Evolutionary conservation across 352 stramenopile genomes (phyloP).

Genomic region (Phytopythium sindhum): DNA sequence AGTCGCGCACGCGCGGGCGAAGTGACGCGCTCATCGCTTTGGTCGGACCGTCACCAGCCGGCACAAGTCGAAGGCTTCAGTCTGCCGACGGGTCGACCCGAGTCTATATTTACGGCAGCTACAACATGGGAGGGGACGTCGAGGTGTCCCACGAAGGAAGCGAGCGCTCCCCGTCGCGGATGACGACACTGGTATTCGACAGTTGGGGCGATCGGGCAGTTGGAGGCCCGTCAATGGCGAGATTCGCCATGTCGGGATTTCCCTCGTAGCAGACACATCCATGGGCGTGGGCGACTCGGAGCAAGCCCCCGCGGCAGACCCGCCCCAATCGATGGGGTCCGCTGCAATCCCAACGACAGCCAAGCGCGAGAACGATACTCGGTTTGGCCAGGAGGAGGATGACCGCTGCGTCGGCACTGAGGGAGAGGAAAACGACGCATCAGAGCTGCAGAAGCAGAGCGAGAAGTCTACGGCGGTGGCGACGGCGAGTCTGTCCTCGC

Average conservation of each 20-base stretch:
- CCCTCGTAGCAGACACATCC: neutral
- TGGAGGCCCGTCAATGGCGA: neutral
- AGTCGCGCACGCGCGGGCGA: slow-evolving; percentile 18
- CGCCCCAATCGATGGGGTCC: neutral
- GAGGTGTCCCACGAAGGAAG: neutral
- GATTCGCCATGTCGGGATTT: neutral
- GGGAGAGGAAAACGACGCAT: neutral
- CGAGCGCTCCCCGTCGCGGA: neutral
- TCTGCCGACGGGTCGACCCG: too few relatives aligned
- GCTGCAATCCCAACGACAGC: neutral
- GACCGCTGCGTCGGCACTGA: neutral
- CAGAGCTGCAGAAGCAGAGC: neutral
- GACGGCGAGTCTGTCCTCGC: neutral
- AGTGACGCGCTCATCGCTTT: neutral
- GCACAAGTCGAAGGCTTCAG: too few relatives aligned
- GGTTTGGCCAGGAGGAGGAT: neutral
- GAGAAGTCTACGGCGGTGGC: neutral
- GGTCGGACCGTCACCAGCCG: too few relatives aligned
- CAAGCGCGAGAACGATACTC: neutral
- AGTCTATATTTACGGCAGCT: neutral
- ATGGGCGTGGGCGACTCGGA: slow-evolving; percentile 3
- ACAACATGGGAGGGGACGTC: neutral
- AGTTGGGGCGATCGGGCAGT: slow-evolving; percentile 2
- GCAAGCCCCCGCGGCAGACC: neutral
- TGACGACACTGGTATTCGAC: neutral